Evolutionary conservation across 2,329 filamentous ascomycete species (phyloP).

Genomic region (Neophaeococcomyces mojaviensis): DNA sequence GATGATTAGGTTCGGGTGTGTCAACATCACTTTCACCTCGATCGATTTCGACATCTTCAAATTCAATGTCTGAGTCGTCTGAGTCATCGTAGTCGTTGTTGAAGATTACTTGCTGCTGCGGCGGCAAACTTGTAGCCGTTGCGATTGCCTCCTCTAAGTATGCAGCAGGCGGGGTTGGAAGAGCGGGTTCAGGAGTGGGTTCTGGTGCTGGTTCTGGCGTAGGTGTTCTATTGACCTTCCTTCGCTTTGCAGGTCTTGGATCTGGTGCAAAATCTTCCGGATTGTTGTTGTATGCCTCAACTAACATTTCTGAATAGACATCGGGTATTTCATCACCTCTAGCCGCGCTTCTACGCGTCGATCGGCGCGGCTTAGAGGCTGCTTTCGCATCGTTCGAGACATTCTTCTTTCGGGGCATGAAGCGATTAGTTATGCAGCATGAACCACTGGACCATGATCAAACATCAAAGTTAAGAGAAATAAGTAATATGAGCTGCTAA

Average conservation of each 20-base stretch:
- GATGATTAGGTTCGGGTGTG: constrained; percentile 24
- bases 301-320: constrained; percentile 36
- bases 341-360: constrained; percentile 13
- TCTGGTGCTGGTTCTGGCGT: constrained; percentile 2
- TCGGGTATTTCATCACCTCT: constrained; percentile 27
- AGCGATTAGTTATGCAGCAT: not conserved
- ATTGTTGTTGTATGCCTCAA: constrained; percentile 23
- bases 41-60: constrained; percentile 47
- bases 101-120: constrained; percentile 27
- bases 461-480: too few species aligned
- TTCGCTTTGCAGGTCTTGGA: constrained; percentile 31
- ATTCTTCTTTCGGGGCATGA: constrained; percentile 5
- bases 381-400: not conserved
- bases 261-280: constrained; percentile 17
- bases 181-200: not conserved
- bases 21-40: constrained; percentile 30
- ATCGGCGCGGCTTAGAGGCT: constrained; percentile 13
- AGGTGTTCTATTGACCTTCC: constrained; percentile 26
- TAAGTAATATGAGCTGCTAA: too few species aligned
- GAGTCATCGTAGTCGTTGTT: constrained; percentile 35
- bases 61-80: constrained; percentile 51
- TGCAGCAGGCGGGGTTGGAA: not conserved
- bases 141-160: constrained; percentile 8
- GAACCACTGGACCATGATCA: too few species aligned
- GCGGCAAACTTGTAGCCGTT: constrained; percentile 14